Conservation (phyloP, 768 basidiomycete genomes). For the Trametes cingulata region DNA sequence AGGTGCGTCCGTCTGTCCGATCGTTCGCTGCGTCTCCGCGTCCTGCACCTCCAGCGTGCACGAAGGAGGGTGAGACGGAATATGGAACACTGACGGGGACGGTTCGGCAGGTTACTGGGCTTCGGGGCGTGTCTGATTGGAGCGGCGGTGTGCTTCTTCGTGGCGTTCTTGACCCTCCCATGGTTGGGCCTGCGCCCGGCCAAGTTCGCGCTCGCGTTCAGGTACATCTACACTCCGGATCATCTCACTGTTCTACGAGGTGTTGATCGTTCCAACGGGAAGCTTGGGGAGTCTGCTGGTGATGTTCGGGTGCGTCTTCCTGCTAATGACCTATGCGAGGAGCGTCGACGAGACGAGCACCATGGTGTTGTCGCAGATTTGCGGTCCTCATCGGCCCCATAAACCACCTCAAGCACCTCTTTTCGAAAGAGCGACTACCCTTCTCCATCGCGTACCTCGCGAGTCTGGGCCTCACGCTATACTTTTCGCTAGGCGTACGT, state of each 20-base stretch:
- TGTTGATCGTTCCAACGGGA: constrained; percentile 6
- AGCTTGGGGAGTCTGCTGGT: constrained; percentile 90
- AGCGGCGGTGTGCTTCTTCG: constrained; percentile 90
- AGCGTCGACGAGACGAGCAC: not conserved
- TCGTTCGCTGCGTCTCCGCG: constrained; percentile 85
- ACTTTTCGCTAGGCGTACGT: constrained; percentile 87
- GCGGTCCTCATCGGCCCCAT: constrained; percentile 87
- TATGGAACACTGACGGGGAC: not conserved
- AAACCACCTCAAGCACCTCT: constrained; percentile 87
- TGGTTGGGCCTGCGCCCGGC: constrained; percentile 72
- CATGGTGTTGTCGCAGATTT: constrained; percentile 49
- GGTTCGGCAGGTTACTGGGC: constrained; percentile 71
- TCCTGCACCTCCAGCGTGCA: constrained; percentile 84
- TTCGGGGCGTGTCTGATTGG: constrained; percentile 90
- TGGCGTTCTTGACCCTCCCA: constrained; percentile 84
- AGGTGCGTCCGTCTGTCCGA: constrained; percentile 51
- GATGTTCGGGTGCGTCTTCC: constrained; percentile 81
- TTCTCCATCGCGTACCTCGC: constrained; percentile 83
- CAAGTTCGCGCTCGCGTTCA: constrained; percentile 91
- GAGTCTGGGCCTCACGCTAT: constrained; percentile 84
- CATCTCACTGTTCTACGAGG: not conserved
- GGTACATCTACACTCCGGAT: constrained; percentile 39
- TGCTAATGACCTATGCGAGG: not conserved
- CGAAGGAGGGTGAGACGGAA: constrained; percentile 47
- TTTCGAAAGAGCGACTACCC: constrained; percentile 80